A percentile compares a stretch with the other conserved stretches of the same genome.
Evolutionary conservation across 371 early-diverging fungal species (phyloP).

Genomic region (Choanephora cucurbitarum): DNA sequence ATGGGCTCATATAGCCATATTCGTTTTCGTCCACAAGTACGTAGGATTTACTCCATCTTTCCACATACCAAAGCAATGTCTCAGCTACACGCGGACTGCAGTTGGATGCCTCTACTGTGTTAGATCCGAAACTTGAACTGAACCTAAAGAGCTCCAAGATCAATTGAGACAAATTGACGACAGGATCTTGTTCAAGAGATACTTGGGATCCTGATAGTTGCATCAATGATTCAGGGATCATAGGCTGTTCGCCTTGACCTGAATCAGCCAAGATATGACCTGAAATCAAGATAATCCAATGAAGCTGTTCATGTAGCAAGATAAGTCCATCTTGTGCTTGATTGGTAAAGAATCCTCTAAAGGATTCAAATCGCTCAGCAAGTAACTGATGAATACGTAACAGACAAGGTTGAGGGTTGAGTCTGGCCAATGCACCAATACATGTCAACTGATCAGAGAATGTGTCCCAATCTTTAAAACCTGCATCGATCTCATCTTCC

Average conservation of each 20-base stretch:
- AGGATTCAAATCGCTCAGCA: conserved; percentile 48
- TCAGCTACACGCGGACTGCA: conserved; percentile 77
- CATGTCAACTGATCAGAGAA: conserved; percentile 76
- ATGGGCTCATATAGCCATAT: conserved; percentile 59
- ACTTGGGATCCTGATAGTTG: conserved; percentile 58
- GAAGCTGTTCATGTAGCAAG: conserved; percentile 65
- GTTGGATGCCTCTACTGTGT: conserved; percentile 55
- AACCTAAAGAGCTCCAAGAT: conserved; percentile 54
- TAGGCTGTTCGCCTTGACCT: conserved; percentile 72
- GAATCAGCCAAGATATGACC: conserved; percentile 71
- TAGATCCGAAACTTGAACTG: conserved; percentile 39
- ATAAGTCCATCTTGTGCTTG: conserved; percentile 28
- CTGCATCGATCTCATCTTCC: conserved; percentile 60
- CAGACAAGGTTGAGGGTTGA: conserved; percentile 58
- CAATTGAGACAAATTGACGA: conserved; percentile 53
- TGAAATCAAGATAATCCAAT: conserved; percentile 75
- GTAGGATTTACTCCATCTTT: conserved; percentile 77
- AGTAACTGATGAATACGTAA: conserved; percentile 51
- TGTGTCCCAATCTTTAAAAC: conserved; percentile 71
- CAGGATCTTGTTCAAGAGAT: conserved; percentile 52
- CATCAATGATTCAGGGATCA: conserved; percentile 68
- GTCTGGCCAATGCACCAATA: conserved; percentile 66
- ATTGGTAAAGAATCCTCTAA: conserved; percentile 43
- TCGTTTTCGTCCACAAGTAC: conserved; percentile 64
- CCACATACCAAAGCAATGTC: conserved; percentile 74